Evolutionary conservation across 2,329 filamentous ascomycete species (phyloP).

Genomic region (Cladosporium velox): DNA sequence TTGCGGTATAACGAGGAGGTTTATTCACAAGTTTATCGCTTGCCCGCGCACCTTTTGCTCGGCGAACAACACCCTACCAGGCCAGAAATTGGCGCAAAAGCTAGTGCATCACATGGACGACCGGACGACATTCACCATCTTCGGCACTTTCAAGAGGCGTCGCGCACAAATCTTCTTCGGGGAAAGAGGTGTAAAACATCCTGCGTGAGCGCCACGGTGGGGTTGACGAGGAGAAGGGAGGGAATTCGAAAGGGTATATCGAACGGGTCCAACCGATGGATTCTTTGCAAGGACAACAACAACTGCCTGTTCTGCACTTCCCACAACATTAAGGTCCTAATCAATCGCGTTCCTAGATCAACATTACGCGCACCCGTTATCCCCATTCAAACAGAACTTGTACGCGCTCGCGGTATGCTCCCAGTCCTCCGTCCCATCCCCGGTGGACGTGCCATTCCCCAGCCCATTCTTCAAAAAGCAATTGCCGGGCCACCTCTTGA

Average conservation of each 20-base stretch:
- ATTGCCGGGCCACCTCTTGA: constrained; percentile 4
- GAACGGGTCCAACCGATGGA: not conserved
- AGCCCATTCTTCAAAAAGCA: constrained; percentile 13
- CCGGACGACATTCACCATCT: not conserved
- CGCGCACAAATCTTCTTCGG: not conserved
- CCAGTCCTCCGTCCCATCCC: constrained; percentile 1
- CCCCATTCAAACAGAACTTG: not conserved
- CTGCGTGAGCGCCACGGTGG: not conserved
- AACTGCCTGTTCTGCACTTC: not conserved
- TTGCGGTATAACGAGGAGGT: not conserved
- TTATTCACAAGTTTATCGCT: not conserved
- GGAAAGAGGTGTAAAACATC: not conserved
- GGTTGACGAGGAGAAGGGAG: not conserved
- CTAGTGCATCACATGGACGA: not conserved
- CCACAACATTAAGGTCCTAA: not conserved
- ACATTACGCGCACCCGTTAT: not conserved
- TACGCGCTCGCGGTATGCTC: constrained; percentile 8
- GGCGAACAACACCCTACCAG: not conserved
- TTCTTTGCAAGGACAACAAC: not conserved
- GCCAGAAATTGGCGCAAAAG: not conserved
- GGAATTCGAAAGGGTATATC: not conserved
- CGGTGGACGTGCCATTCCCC: not conserved
- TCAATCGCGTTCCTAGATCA: not conserved
- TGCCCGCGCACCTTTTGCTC: not conserved
- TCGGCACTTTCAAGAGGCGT: not conserved